phyloP scores from a whole-genome alignment of 2,329 filamentous ascomycete species.

The Fusarium protoensiforme region DNA sequence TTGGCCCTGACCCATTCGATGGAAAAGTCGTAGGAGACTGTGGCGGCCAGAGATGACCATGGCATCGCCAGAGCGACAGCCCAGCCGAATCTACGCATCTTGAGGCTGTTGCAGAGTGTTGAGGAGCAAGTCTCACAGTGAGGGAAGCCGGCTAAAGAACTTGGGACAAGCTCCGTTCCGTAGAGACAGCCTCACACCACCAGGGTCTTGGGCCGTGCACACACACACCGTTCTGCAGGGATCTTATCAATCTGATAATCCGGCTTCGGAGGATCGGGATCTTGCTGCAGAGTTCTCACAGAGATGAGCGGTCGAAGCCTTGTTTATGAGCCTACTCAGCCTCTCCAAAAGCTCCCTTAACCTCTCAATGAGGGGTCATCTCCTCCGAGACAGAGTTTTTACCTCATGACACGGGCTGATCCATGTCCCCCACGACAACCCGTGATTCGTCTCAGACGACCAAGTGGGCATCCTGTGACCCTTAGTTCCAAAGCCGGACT shows the following conservation, averaged over 20 bases:
- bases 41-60: slow-evolving; percentile 48
- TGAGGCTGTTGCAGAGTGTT: slow-evolving; percentile 1
- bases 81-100: slow-evolving; percentile 17
- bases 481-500: slow-evolving; percentile 18
- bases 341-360: not conserved
- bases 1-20: slow-evolving; percentile 78
- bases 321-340: not conserved
- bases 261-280: not conserved
- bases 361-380: not conserved
- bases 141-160: not conserved
- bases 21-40: slow-evolving; percentile 72
- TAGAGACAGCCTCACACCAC: slow-evolving; percentile 9
- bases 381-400: slow-evolving; percentile 24
- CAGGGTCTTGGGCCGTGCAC: slow-evolving; percentile 3
- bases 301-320: not conserved
- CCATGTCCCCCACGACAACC: not conserved
- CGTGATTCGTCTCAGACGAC: slow-evolving; percentile 21
- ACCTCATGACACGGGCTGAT: slow-evolving; percentile 7
- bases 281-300: not conserved
- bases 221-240: not conserved
- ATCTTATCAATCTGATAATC: slow-evolving; percentile 42
- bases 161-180: not conserved
- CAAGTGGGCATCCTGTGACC: slow-evolving; percentile 36
- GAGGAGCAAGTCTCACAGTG: not conserved
- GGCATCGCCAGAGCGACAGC: slow-evolving; percentile 7